phyloP scores from a whole-genome alignment of 2,329 filamentous ascomycete genomes.

The Metarhizium album region DNA sequence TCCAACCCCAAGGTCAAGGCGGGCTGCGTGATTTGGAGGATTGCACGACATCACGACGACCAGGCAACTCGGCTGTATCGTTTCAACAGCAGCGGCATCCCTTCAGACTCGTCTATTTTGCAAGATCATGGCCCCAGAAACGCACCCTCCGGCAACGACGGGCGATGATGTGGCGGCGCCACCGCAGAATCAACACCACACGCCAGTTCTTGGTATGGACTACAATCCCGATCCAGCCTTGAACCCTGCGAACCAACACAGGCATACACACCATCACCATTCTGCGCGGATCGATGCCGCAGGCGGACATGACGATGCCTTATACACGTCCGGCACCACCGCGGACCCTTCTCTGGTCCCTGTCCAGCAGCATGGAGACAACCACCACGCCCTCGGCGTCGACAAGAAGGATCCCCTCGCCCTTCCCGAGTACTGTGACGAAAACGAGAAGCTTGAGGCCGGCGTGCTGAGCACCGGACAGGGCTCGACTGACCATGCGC shows the following conservation, averaged over 20 bases:
- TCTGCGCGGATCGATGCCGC: slow-evolving; percentile 22
- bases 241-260: slow-evolving; percentile 30
- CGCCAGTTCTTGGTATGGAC: slow-evolving; percentile 9
- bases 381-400: slow-evolving; percentile 13
- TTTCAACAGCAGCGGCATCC: slow-evolving; percentile 3
- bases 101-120: background rate
- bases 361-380: slow-evolving; percentile 19
- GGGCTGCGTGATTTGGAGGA: background rate
- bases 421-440: slow-evolving; percentile 28
- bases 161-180: background rate
- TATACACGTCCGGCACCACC: slow-evolving; percentile 34
- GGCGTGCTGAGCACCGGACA: slow-evolving; percentile 20
- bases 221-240: slow-evolving; percentile 23
- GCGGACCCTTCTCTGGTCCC: slow-evolving; percentile 25
- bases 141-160: background rate
- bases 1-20: no score
- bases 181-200: background rate
- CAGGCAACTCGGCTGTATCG: background rate
- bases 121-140: background rate
- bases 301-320: slow-evolving; percentile 28
- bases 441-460: slow-evolving; percentile 26
- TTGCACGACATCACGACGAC: background rate
- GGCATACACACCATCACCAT: slow-evolving; percentile 33
- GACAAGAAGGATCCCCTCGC: slow-evolving; percentile 14
- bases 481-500: slow-evolving; percentile 12